Percentiles rank a stretch among this genome's conserved stretches.
Conservation (phyloP, 2,329 filamentous ascomycete genomes). For the Beauveria sp. region DNA sequence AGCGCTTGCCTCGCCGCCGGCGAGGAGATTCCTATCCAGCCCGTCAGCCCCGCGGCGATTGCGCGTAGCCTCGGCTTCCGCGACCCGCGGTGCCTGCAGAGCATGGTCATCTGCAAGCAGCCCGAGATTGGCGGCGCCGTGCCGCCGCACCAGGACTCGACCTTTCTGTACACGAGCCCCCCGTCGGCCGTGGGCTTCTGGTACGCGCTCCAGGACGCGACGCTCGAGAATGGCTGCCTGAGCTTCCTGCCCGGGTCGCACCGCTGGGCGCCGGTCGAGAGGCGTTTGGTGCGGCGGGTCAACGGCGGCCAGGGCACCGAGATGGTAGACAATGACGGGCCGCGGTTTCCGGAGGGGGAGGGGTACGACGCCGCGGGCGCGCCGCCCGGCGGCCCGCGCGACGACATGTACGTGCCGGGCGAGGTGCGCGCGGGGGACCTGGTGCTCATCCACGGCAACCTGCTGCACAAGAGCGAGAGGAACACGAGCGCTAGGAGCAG, state of each 20-base stretch:
- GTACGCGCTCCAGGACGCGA: slow-evolving; percentile 94
- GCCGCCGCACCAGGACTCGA: slow-evolving; percentile 84
- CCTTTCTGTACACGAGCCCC: slow-evolving; percentile 84
- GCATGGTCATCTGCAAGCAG: slow-evolving; percentile 98
- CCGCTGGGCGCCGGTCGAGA: slow-evolving; percentile 58
- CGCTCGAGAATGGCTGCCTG: slow-evolving; percentile 77
- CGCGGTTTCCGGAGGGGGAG: slow-evolving; percentile 50
- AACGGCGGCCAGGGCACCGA: slow-evolving; percentile 50
- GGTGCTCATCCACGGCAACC: slow-evolving; percentile 91
- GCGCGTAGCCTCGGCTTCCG: slow-evolving; percentile 64
- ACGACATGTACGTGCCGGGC: slow-evolving; percentile 63
- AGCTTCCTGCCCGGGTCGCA: slow-evolving; percentile 82
- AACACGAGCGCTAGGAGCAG: slow-evolving; percentile 80
- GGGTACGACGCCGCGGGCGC: slow-evolving; percentile 35
- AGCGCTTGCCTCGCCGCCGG: not conserved
- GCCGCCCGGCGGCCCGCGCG: slow-evolving; percentile 29
- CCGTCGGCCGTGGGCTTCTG: slow-evolving; percentile 91
- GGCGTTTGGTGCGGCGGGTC: slow-evolving; percentile 65
- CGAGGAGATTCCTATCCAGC: too few species aligned
- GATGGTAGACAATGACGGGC: slow-evolving; percentile 63
- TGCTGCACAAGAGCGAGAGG: slow-evolving; percentile 92
- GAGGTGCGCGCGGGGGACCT: slow-evolving; percentile 88
- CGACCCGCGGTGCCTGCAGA: slow-evolving; percentile 76
- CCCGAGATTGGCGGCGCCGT: slow-evolving; percentile 91
- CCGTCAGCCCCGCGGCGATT: slow-evolving; percentile 48